A percentile compares a stretch with the other conserved stretches of the same genome.
phyloP scores from a whole-genome alignment of 192 early-diverging fungal species.

The Coemansia sp. region DNA sequence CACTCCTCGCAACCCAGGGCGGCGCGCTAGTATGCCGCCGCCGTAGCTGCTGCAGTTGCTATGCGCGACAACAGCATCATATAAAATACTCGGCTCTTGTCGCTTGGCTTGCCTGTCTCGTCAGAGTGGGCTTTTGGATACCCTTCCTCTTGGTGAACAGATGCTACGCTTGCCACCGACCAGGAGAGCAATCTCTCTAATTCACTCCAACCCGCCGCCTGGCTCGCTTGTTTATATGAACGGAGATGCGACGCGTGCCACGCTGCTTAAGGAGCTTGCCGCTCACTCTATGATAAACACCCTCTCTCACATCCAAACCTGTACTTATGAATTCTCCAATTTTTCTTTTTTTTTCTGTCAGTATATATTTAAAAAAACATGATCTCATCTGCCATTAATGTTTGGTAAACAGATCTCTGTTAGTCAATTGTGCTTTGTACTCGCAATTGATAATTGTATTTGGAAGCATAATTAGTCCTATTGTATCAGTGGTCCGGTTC shows the following conservation, averaged over 20 bases:
- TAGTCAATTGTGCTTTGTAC: neutral
- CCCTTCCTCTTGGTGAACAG: neutral
- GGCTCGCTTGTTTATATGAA: neutral
- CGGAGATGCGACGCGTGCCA: neutral
- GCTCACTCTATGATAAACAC: neutral
- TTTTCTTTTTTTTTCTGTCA: conserved; percentile 1
- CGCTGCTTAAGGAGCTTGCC: neutral
- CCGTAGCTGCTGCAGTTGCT: neutral
- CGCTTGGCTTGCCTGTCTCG: neutral
- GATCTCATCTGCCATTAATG: neutral
- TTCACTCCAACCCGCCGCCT: neutral
- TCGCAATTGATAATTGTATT: neutral
- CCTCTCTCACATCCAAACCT: neutral
- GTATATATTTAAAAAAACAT: neutral
- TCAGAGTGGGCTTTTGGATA: neutral
- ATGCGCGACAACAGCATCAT: neutral
- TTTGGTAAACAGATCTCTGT: neutral
- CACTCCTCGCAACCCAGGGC: conserved; percentile 2
- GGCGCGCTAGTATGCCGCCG: neutral
- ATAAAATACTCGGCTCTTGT: neutral
- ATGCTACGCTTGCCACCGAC: neutral
- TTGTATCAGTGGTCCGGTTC: conserved; percentile 31
- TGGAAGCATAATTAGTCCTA: neutral
- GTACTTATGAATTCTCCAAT: neutral
- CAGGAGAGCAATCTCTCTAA: neutral